These are phyloP conservation scores for Hypoxylon sp. DNA, from an alignment of 2,329 filamentous ascomycete genomes.

Conservation along the genomic window DNA sequence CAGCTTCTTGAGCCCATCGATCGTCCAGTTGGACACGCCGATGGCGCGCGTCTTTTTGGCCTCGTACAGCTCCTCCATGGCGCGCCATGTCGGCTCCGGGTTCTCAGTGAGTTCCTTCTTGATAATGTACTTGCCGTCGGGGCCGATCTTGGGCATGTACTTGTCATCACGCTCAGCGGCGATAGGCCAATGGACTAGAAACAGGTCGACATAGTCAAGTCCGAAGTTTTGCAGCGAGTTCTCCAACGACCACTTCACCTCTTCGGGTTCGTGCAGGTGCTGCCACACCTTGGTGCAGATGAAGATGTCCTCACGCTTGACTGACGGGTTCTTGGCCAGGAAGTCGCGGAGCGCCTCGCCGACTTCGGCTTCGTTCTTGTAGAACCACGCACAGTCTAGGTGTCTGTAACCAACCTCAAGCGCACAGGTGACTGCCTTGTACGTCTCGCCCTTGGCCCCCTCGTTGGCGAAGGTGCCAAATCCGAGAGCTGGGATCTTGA, in stretches of 20 bases:
- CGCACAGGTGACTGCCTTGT: slow-evolving; percentile 74
- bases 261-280: slow-evolving; percentile 73
- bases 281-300: slow-evolving; percentile 79
- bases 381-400: slow-evolving; percentile 78
- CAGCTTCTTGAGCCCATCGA: slow-evolving; percentile 58
- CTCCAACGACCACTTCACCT: slow-evolving; percentile 69
- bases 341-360: slow-evolving; percentile 69
- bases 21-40: slow-evolving; percentile 64
- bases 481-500: slow-evolving; percentile 73
- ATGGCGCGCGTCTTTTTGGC: slow-evolving; percentile 57
- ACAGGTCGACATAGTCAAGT: slow-evolving; percentile 71
- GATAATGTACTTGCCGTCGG: slow-evolving; percentile 64
- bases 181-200: slow-evolving; percentile 69
- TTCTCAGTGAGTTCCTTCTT: slow-evolving; percentile 75
- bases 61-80: slow-evolving; percentile 66
- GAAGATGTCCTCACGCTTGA: slow-evolving; percentile 68
- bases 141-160: slow-evolving; percentile 60
- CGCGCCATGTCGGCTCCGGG: slow-evolving; percentile 73
- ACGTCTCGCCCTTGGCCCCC: slow-evolving; percentile 71
- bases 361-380: slow-evolving; percentile 76
- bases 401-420: slow-evolving; percentile 75
- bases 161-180: slow-evolving; percentile 62
- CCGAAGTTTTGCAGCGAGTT: slow-evolving; percentile 67
- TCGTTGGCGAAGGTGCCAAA: slow-evolving; percentile 79
- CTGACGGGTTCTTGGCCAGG: slow-evolving; percentile 58